Base-by-base conservation (phyloP, 176 grass and related monocot genomes). In the Rhipidocladum racemiflorum region DNA sequence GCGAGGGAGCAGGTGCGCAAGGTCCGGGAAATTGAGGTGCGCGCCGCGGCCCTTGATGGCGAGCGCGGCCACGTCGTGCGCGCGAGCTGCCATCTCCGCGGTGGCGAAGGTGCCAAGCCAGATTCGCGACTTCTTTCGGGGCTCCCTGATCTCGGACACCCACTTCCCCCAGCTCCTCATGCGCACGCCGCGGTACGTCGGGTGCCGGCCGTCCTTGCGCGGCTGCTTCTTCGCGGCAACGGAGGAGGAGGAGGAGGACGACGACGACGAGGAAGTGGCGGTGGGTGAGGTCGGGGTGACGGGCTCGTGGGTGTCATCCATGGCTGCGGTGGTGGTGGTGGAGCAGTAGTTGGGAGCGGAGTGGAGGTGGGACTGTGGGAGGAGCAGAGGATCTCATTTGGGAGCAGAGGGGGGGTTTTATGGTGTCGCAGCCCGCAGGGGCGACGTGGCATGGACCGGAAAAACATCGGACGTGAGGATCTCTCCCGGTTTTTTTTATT, bases 131-230 rank as follows among this genome's bases (percentile, higher is more conserved):
- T 92, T 92, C 87, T 92, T 92, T 38, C 90, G 75, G n/a, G 87
- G 90, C 90, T 92, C 90, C 83, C 90, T 89, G 90, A 92, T 92
- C 84, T 92, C 90, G 0, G 90, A 92, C 80, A 92, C 90, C 90
- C 90, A 92, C 76, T 92, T 92, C 23, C 90, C 90, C 90, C 90
- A 92, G 80, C 76, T 87, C 6, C 90, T 87, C 90, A 89, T 89
- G 61, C 90, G 90, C 72, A 92, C 87, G 70, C 90, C 87, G 61
- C 87, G 66, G 94, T 87, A 80, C 30, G 74, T 65, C 74, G 89
- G 84, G 89, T 93, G 91, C 77, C 74, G 67, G 50, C 89, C 74
- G 59, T 91, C 91, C 79, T 73, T 78, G 73, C 87, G 79, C 16
- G 68, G 59, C 0, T 84, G 88, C 84, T 91, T 86, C 67, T 74